Evolutionary conservation across 2,329 filamentous ascomycete species (phyloP).

Genomic region (Diaporthe citrichinensis): DNA sequence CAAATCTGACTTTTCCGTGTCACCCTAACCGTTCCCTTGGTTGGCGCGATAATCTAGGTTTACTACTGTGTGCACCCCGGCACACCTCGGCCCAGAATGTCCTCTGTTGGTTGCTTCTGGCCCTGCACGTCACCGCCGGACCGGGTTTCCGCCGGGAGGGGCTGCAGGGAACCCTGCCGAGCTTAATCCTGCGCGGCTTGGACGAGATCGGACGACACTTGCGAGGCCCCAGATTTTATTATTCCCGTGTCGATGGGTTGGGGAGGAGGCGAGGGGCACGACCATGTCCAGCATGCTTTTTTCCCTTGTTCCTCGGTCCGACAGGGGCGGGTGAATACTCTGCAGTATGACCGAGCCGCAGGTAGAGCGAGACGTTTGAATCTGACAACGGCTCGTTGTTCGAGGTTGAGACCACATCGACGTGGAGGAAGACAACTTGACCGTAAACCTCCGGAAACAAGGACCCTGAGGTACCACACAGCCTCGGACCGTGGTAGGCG

Average conservation of each 20-base stretch:
- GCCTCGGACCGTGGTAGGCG: background rate
- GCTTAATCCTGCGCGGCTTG: background rate
- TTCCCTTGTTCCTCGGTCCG: background rate
- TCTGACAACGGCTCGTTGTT: background rate
- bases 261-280: background rate
- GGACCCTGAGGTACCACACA: slow-evolving; percentile 8
- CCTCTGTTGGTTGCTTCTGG: background rate
- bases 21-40: slow-evolving; percentile 11
- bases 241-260: background rate
- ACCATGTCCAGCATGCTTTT: background rate
- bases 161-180: background rate
- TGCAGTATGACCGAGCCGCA: background rate
- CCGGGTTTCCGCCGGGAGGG: slow-evolving; percentile 25
- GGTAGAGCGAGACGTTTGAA: too few species aligned
- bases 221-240: background rate
- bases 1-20: slow-evolving; percentile 18
- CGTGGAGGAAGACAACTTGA: background rate
- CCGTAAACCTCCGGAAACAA: background rate
- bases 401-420: background rate
- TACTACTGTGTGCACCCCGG: background rate
- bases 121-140: slow-evolving; percentile 30
- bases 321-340: background rate
- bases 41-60: slow-evolving; percentile 15
- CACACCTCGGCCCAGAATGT: background rate
- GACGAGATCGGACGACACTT: slow-evolving; percentile 19